Evolutionary conservation across 768 basidiomycete genomes (phyloP), one percentile per base, ranked within the genome.

Genomic region (Leccinum truebloodii): DNA sequence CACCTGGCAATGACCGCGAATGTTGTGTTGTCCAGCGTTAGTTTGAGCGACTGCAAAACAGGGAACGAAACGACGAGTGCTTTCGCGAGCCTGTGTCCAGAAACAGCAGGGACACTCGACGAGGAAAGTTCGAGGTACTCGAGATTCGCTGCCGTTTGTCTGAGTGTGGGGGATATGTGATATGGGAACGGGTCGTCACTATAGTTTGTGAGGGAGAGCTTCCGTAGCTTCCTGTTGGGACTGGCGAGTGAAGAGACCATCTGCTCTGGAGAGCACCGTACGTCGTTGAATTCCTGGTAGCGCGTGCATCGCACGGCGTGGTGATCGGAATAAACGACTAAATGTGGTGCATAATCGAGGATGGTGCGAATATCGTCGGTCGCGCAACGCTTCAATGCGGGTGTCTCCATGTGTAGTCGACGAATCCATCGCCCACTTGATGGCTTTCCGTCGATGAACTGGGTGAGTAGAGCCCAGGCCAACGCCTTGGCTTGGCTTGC

Each of bases 191-290:
- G 80, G 1, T 82, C 76, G 55, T 88, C 86, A 59, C 85, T 87
- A 65, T 91, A 91, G 67, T 84, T 89, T 37, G 89, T 90, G 82
- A 87, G 89, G 26, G 83, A 85, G 14, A 91, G 76, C 30, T 84
- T 76, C 4, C 83, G 81, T 37, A 91, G 77, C 50, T 75, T 73
- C 63, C 79, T 81, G 49, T 80, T 77, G 16, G 83, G 82, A 51
- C 75, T 83, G 52, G 80, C 83, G 62, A 90, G 82, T 12, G 84
- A 80, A 10, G 79, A 79, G 12, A 90, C 80, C 54, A 90, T 78
- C 57, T 81, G 80, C 55, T 85, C 80, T 3, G 83, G 81, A n/a
- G 81, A 81, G 61, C 78, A 79, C 37, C 78, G 71, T 8, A 79
- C 76, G 52, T 81, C 78, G 34, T 73, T 75, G 54, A 78, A 75